phyloP scores from a whole-genome alignment of 1,284 basidiomycete species.

The Marasmius oreades region DNA sequence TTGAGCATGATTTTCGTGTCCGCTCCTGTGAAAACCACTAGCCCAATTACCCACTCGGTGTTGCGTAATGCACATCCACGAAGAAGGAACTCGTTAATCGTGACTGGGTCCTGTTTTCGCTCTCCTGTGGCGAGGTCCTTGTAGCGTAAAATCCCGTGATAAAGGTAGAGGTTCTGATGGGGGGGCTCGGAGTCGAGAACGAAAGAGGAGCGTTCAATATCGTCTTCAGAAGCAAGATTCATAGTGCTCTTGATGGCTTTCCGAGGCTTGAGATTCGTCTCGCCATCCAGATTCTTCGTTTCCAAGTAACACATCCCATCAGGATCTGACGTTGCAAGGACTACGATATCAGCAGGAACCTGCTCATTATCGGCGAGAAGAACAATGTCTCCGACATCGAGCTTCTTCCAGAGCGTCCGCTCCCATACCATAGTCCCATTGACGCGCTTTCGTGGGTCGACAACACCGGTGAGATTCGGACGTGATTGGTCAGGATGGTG shows the following conservation, averaged over 20 bases:
- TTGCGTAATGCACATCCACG: slow-evolving; percentile 93
- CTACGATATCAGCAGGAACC: slow-evolving; percentile 92
- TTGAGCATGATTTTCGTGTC: slow-evolving; percentile 99
- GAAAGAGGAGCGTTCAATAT: slow-evolving; percentile 85
- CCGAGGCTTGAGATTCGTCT: slow-evolving; percentile 93
- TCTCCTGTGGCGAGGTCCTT: slow-evolving; percentile 48
- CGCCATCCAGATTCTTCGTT: slow-evolving; percentile 96
- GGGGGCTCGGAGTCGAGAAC: slow-evolving; percentile 91
- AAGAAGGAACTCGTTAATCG: slow-evolving; percentile 91
- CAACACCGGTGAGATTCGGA: slow-evolving; percentile 51
- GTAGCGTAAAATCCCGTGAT: slow-evolving; percentile 85
- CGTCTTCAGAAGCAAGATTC: slow-evolving; percentile 82
- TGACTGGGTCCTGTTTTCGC: slow-evolving; percentile 62
- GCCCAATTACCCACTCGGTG: slow-evolving; percentile 90
- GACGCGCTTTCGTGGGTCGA: slow-evolving; percentile 72
- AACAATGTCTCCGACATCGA: slow-evolving; percentile 96
- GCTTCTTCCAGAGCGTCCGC: slow-evolving; percentile 96
- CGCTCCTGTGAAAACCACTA: slow-evolving; percentile 92
- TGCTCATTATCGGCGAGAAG: slow-evolving; percentile 91
- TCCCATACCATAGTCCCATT: slow-evolving; percentile 86
- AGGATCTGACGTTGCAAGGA: slow-evolving; percentile 83
- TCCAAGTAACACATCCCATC: slow-evolving; percentile 88
- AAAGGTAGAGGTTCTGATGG: slow-evolving; percentile 90
- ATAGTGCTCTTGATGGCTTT: slow-evolving; percentile 77
- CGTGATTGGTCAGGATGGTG: slow-evolving; percentile 55